Conservation (phyloP, 1,284 basidiomycete species). For the Grifola frondosa region DNA sequence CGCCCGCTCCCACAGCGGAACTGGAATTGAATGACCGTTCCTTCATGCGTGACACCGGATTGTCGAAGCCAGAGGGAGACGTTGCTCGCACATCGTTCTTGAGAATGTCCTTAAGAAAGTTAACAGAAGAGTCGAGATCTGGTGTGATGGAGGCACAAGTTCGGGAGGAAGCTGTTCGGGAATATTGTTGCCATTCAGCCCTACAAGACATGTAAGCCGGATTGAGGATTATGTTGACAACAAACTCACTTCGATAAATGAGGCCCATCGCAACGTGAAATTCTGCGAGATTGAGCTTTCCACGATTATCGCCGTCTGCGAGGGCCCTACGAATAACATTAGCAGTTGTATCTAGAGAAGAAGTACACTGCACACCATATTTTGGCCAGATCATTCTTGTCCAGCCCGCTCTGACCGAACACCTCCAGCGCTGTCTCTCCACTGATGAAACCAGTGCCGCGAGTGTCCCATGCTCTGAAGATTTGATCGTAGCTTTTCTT, state of each 20-base stretch:
- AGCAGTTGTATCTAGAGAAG: neutral
- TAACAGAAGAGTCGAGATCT: conserved; percentile 90
- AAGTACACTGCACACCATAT: conserved; percentile 69
- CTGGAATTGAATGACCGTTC: conserved; percentile 69
- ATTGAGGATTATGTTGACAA: neutral
- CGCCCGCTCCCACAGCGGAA: conserved; percentile 51
- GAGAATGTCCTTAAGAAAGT: conserved; percentile 88
- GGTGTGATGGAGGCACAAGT: conserved; percentile 89
- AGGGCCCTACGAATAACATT: conserved; percentile 63
- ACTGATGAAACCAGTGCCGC: conserved; percentile 83
- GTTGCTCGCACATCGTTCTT: conserved; percentile 77
- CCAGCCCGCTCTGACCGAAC: conserved; percentile 91
- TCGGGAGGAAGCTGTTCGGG: conserved; percentile 88
- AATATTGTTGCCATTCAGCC: conserved; percentile 89
- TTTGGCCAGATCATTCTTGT: conserved; percentile 88
- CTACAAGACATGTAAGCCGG: conserved; percentile 41
- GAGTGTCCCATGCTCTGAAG: conserved; percentile 93
- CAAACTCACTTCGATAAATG: conserved; percentile 85
- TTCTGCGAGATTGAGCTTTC: conserved; percentile 92
- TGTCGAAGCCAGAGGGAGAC: conserved; percentile 51
- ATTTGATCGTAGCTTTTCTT: conserved; percentile 98
- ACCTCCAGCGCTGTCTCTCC: conserved; percentile 89
- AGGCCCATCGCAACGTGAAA: conserved; percentile 99
- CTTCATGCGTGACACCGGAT: conserved; percentile 60
- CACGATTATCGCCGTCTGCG: conserved; percentile 87